phyloP scores from a whole-genome alignment of 345 rosid genomes.

The Eucalyptus brandiana region DNA sequence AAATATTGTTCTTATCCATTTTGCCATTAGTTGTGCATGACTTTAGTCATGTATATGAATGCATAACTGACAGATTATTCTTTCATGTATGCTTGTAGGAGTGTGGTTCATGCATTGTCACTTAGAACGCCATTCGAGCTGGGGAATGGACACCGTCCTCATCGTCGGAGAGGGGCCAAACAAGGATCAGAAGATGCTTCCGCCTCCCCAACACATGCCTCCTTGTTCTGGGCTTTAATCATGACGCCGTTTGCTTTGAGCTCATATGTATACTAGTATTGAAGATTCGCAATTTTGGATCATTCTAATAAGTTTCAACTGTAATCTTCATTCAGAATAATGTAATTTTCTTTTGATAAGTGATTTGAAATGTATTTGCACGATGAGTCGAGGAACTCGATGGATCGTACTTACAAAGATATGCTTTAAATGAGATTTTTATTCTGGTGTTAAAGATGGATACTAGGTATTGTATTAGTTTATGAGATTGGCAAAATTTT shows the following conservation, averaged over 20 bases:
- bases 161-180: not conserved
- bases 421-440: not conserved
- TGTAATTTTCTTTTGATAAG: not conserved
- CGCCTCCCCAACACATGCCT: not conserved
- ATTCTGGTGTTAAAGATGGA: not conserved
- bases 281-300: not conserved
- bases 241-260: not conserved
- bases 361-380: not conserved
- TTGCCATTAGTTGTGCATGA: not conserved
- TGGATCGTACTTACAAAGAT: not conserved
- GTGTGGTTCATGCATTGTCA: not conserved
- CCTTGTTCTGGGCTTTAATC: not conserved
- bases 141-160: not conserved
- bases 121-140: not conserved
- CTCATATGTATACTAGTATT: not conserved
- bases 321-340: not conserved
- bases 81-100: not conserved
- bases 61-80: not conserved
- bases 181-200: not conserved
- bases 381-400: not conserved
- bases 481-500: not conserved
- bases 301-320: not conserved
- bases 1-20: not conserved
- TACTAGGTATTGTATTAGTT: not conserved
- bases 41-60: not conserved